These are phyloP conservation scores for Quercus dentata DNA, from an alignment of 306 rosid species.

Conservation along the genomic window DNA sequence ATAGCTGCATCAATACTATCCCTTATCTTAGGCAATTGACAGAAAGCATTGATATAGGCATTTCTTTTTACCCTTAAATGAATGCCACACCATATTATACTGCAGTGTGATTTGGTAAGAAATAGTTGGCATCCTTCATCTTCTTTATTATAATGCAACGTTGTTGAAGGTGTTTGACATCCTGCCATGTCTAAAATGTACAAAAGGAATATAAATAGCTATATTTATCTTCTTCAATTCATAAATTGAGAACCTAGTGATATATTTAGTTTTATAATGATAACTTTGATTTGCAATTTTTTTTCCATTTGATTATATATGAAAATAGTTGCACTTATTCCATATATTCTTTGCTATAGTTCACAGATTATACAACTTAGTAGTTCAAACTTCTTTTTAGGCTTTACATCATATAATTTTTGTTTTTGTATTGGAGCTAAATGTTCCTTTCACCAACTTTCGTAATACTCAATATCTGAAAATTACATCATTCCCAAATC, in stretches of 20 bases:
- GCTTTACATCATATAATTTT: neutral
- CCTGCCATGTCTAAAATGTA: neutral
- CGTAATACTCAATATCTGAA: too few relatives aligned
- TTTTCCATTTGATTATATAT: neutral
- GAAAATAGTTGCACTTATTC: neutral
- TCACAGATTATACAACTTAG: neutral
- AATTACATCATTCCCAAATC: neutral
- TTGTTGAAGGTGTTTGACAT: neutral
- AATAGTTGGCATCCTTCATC: neutral
- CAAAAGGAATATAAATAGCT: neutral
- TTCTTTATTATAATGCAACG: too few relatives aligned
- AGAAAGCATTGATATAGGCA: neutral
- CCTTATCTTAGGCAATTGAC: neutral
- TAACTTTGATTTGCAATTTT: neutral
- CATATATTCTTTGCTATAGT: neutral
- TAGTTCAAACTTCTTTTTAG: neutral
- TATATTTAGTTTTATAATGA: neutral
- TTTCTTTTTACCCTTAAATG: neutral
- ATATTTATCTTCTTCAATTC: neutral
- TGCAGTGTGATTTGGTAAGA: neutral
- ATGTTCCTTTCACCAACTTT: neutral
- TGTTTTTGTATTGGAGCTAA: neutral
- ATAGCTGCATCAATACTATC: too few relatives aligned
- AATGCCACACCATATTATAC: neutral
- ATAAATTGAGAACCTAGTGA: neutral